Percentiles rank a stretch among this genome's conserved stretches.
Evolutionary conservation across 2,329 filamentous ascomycete genomes (phyloP).

Genomic region (Tolypocladium sp.): DNA sequence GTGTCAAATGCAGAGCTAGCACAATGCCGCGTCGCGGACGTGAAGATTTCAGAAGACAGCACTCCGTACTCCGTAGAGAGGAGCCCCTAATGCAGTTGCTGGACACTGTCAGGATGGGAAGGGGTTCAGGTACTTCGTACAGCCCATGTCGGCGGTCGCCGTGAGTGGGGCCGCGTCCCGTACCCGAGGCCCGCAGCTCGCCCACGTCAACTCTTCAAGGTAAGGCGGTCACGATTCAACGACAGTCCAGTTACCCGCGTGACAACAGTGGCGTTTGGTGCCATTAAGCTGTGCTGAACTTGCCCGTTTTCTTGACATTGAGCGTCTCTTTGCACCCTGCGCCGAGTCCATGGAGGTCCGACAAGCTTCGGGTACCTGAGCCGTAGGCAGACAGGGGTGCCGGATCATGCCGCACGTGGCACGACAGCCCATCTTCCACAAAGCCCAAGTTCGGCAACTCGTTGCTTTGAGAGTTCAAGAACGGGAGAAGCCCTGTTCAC

Average conservation of each 20-base stretch:
- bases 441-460: background rate
- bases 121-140: no score
- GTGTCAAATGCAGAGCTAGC: no score
- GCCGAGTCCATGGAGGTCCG: background rate
- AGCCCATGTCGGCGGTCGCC: background rate
- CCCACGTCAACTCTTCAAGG: background rate
- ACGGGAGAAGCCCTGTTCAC: background rate
- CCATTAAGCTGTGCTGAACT: background rate
- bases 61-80: no score
- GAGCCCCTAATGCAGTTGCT: no score
- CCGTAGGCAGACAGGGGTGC: background rate
- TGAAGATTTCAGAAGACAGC: no score
- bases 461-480: background rate
- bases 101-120: no score
- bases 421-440: background rate
- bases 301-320: background rate
- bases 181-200: background rate
- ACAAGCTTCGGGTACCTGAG: background rate
- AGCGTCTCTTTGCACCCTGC: background rate
- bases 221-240: background rate
- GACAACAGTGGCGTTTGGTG: background rate
- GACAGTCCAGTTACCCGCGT: background rate
- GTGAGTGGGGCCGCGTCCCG: background rate
- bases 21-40: no score
- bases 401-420: background rate